These are phyloP conservation scores for Torulaspora microellipsoides DNA, from an alignment of 805 yeast species.

Conservation along the genomic window DNA sequence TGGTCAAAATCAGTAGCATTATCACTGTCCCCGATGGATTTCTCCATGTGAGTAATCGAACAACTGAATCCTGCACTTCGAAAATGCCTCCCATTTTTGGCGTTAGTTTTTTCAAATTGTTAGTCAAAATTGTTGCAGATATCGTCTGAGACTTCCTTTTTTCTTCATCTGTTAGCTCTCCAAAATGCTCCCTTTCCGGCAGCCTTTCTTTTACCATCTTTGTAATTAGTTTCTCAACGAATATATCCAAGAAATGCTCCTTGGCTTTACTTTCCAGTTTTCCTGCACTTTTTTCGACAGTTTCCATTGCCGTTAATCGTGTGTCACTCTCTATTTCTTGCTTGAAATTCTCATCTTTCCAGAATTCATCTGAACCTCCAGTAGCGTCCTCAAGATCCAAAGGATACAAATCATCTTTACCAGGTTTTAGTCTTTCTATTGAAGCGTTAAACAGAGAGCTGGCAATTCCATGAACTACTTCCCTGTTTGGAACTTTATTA, in stretches of 20 bases:
- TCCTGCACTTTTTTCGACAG: slow-evolving; percentile 11
- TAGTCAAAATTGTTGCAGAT: slow-evolving; percentile 51
- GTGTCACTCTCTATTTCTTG: slow-evolving; percentile 15
- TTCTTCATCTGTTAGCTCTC: slow-evolving; percentile 9
- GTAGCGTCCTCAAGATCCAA: slow-evolving; percentile 8
- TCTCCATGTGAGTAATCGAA: slow-evolving; percentile 68
- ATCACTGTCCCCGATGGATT: slow-evolving; percentile 66
- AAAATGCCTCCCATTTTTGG: slow-evolving; percentile 53
- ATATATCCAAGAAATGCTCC: slow-evolving; percentile 55
- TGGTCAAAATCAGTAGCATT: slow-evolving; percentile 54
- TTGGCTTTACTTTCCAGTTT: slow-evolving; percentile 15
- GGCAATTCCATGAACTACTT: slow-evolving; percentile 38
- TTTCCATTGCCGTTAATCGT: slow-evolving; percentile 2
- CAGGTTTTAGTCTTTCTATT: slow-evolving; percentile 35
- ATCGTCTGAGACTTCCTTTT: slow-evolving; percentile 45
- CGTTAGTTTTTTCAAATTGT: slow-evolving; percentile 56
- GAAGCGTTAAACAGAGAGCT: slow-evolving; percentile 44
- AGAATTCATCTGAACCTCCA: slow-evolving; percentile 26
- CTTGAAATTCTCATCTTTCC: slow-evolving; percentile 24
- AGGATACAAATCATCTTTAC: slow-evolving; percentile 3
- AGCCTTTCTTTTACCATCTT: slow-evolving; percentile 46
- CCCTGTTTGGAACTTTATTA: slow-evolving; percentile 22
- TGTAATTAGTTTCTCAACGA: slow-evolving; percentile 50
- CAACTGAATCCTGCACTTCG: slow-evolving; percentile 54
- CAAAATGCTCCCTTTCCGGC: slow-evolving; percentile 44